Conservation (phyloP, 148 eudicot species). For the Bassia scoparia region DNA sequence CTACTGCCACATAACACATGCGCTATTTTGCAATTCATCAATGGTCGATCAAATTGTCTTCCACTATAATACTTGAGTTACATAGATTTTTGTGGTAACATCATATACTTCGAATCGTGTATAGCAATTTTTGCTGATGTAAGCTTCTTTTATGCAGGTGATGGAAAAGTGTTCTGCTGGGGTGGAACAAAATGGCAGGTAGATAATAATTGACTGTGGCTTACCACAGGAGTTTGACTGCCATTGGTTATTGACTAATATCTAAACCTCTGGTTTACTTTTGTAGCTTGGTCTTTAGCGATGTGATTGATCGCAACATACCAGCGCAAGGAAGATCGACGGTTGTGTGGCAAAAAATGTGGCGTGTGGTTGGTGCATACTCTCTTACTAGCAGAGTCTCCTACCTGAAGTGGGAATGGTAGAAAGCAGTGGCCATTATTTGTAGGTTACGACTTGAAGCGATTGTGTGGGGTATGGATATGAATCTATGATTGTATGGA, state of each 20-base stretch:
- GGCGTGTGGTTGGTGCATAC: constrained; percentile 99
- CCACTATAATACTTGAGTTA: too few relatives aligned
- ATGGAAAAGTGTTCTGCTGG: constrained; percentile 85
- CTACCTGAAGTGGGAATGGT: constrained; percentile 35
- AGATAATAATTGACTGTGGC: background rate
- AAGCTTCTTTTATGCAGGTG: constrained; percentile 41
- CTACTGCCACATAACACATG: too few relatives aligned
- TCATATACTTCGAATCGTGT: too few relatives aligned
- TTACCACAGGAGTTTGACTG: background rate
- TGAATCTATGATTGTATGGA: constrained; percentile 6
- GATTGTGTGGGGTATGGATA: background rate
- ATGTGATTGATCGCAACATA: constrained; percentile 78
- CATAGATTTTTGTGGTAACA: too few relatives aligned
- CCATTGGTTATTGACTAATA: background rate
- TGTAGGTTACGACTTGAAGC: constrained; percentile 46
- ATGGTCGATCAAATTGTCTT: background rate
- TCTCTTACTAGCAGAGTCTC: constrained; percentile 72
- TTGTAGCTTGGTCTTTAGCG: constrained; percentile 89
- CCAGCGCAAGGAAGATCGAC: constrained; percentile 68
- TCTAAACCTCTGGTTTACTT: background rate
- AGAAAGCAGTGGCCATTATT: constrained; percentile 32
- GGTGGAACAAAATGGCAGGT: constrained; percentile 99
- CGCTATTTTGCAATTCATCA: background rate
- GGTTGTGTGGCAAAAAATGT: constrained; percentile 59
- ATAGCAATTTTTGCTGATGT: background rate